Percentiles rank a stretch among this genome's conserved stretches.
Conservation (phyloP, 2,329 filamentous ascomycete species). For the Diaporthe helianthi region DNA sequence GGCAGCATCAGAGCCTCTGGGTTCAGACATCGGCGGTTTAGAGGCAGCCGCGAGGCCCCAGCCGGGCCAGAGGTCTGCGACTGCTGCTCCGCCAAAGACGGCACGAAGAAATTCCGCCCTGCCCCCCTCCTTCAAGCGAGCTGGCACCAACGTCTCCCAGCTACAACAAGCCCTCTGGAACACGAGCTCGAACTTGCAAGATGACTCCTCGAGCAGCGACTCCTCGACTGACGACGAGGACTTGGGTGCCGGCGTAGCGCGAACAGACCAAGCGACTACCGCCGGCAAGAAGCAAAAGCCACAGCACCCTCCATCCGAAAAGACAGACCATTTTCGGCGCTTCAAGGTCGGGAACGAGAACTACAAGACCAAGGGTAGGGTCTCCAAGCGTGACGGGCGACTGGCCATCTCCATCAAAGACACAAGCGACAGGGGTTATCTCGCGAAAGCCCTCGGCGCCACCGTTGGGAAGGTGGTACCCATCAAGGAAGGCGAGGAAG, state of each 20-base stretch:
- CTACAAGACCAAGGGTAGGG: constrained; percentile 68
- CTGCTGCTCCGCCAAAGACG: constrained; percentile 35
- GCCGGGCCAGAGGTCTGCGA: constrained; percentile 37
- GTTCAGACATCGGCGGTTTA: not conserved
- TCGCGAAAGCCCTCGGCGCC: constrained; percentile 75
- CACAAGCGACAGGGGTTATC: constrained; percentile 71
- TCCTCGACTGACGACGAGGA: constrained; percentile 41
- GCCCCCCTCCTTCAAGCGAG: constrained; percentile 37
- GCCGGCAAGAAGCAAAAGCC: constrained; percentile 1
- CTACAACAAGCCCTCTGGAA: constrained; percentile 41
- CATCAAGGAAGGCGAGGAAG: constrained; percentile 42
- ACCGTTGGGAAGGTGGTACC: constrained; percentile 64
- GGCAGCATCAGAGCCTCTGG: constrained; percentile 33
- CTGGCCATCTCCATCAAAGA: constrained; percentile 77
- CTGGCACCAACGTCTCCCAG: constrained; percentile 41
- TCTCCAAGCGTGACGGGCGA: constrained; percentile 73
- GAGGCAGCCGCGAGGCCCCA: constrained; percentile 30
- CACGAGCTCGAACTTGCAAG: constrained; percentile 29
- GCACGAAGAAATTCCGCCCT: constrained; percentile 33
- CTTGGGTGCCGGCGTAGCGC: constrained; percentile 10
- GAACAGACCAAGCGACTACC: constrained; percentile 17
- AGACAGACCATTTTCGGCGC: constrained; percentile 50
- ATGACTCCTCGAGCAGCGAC: constrained; percentile 37
- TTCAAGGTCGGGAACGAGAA: constrained; percentile 70
- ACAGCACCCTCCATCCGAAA: constrained; percentile 14